These are phyloP conservation scores for Tulasnella calospora DNA, from an alignment of 768 basidiomycete genomes.

Conservation along the genomic window DNA sequence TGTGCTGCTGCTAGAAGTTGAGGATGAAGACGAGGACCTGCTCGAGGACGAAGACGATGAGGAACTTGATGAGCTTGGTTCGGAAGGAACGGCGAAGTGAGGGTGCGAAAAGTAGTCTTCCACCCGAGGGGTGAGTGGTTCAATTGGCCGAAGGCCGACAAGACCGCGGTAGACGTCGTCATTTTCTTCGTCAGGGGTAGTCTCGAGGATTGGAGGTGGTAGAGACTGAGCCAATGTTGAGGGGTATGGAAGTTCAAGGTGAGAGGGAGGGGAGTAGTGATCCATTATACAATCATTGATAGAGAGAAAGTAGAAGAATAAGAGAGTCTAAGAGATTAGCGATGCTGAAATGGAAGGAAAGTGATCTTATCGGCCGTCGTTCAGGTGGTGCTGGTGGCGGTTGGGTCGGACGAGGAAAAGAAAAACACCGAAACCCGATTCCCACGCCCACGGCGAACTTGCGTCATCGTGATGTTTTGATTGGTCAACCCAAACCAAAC, in stretches of 20 bases:
- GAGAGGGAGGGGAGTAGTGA: background rate
- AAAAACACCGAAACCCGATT: background rate
- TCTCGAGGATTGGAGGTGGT: background rate
- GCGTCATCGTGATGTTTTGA: background rate
- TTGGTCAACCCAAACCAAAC: background rate
- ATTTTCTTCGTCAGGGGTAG: constrained; percentile 32
- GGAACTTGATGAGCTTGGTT: constrained; percentile 32
- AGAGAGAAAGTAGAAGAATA: background rate
- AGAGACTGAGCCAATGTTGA: background rate
- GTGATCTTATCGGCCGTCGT: background rate
- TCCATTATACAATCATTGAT: background rate
- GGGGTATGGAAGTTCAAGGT: background rate
- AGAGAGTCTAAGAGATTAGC: background rate
- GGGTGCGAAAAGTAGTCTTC: constrained; percentile 30
- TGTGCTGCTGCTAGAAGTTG: constrained; percentile 38
- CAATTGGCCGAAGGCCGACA: constrained; percentile 34
- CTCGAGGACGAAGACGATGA: constrained; percentile 40
- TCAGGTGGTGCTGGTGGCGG: background rate
- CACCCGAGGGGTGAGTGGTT: constrained; percentile 27
- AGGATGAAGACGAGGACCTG: constrained; percentile 41
- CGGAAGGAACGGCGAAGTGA: constrained; percentile 34
- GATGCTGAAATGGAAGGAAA: background rate
- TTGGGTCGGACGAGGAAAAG: constrained; percentile 1
- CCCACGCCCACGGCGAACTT: background rate
- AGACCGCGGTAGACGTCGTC: constrained; percentile 59